Base-by-base conservation (phyloP, 805 yeast species). In the Kuraishia capsulata region DNA sequence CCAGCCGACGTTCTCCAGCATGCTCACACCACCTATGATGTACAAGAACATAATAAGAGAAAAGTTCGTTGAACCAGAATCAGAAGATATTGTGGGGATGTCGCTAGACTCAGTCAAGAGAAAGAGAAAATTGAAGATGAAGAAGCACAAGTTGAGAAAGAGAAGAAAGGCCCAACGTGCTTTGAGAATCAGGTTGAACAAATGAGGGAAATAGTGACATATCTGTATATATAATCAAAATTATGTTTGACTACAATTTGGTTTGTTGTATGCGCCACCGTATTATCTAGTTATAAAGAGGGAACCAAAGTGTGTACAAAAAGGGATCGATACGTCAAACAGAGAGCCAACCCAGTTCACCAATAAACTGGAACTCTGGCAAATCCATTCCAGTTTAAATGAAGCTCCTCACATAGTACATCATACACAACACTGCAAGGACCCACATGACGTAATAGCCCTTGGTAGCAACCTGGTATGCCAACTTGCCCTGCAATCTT, bases 101-200 rank as follows among this genome's bases (percentile, higher is more conserved):
- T 52, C 66, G 44, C 54, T 73, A 49, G 87, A 83, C 50, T 79
- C 88, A 10, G 94, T 84, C 26, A 63, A 80, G 60, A 74, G 92
- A 60, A 84, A 84, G 57, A 79, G 98, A 67, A 76, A 85, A 64
- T 77, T 85, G 60, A 90, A 88, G 73, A 92, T 92, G 97, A 92
- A 90, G 76, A 86, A 89, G 58, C 98, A 92, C 65, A 92, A 92
- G 70, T 72, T 87, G 59, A 83, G 92, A 69, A 92, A 92, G 81
- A 84, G 97, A 75, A 83, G 97, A 76, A 88, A 80, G 76, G 85
- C 80, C 34, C 95, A 89, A 62, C 75, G 94, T 61, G 82, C 92
- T 13, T 67, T 81, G 57, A 81, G 74, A 73, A 78, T 78, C 60
- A 81, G 81, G 60, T 63, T 78, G 50, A 78, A 81, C 47, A 58